Base-by-base conservation (phyloP, 768 basidiomycete genomes). In the Tubosaeta sp. region DNA sequence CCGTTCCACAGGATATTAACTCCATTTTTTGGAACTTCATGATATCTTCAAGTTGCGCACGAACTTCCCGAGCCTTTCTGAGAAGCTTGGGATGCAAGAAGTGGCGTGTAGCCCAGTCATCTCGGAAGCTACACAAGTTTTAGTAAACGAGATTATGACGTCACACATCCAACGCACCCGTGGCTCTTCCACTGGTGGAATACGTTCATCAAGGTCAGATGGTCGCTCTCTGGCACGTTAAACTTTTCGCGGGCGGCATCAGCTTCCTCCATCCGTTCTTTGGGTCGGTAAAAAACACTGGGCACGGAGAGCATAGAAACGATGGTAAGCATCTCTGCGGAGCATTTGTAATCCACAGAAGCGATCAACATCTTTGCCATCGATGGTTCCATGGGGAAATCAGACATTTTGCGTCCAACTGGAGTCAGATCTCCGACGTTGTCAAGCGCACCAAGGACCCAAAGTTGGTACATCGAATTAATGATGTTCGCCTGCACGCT, bases 21-120 rank as follows among this genome's bases (percentile, higher is more conserved):
- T 89, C 90, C 88, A 98, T 91, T 75, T 97, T 97, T 72, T 97
- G 95, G 70, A 91, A 89, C 65, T 97, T 95, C 94, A 97, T 97
- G 69, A 99, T 98, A 64, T 99, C 97, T 65, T 97, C 95, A 14
- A 99, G 80, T 73, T 99, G 97, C 3, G 80, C 82, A 29, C 97
- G 84, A 34, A 99, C 97, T 74, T 99, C 97, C 29, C 95, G 80
- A 6, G 91, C 90, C 71, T 99, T 99, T 38, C 95, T 78, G 33
- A 99, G 79, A 37, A 97, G 77, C 68, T 98, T 98, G 0, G 95
- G 95, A 66, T 99, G 97, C 47, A 98, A 67, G 75, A 98, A 99
- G 68, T 99, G 97, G 41, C 90, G 83, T 73, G 94, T 83, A 2
- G 82, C 83, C 97, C 95, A 99, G 39, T 93, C 89, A 64, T 99